Conservation (phyloP, 31 red algal species). For the Porphyra umbilicalis region DNA sequence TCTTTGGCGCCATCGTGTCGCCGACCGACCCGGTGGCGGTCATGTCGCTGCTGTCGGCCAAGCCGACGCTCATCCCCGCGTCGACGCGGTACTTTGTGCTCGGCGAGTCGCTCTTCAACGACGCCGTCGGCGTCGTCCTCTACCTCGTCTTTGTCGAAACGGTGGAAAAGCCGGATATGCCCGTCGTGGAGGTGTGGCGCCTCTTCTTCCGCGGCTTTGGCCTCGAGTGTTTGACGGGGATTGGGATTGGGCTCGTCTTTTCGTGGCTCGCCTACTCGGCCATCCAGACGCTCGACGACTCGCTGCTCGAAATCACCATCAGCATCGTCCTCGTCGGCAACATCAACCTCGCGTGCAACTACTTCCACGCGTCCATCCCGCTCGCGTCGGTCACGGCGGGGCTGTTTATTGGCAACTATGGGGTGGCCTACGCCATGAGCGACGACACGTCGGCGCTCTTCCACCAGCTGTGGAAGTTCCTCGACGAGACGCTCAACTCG, state of each 20-base stretch:
- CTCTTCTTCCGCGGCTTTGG: constrained; percentile 35
- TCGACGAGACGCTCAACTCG: constrained; percentile 94
- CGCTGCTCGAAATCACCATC: constrained; percentile 83
- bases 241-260: constrained; percentile 70
- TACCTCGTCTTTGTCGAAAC: constrained; percentile 53
- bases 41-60: constrained; percentile 75
- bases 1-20: constrained; percentile 95
- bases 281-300: constrained; percentile 66
- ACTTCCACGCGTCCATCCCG: constrained; percentile 82
- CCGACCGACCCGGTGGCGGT: constrained; percentile 96
- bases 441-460: constrained; percentile 44
- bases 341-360: constrained; percentile 83
- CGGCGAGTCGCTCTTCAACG: constrained; percentile 95
- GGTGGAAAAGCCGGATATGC: constrained; percentile 37
- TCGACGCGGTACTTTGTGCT: constrained; percentile 88
- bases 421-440: constrained; percentile 59
- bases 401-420: constrained; percentile 92
- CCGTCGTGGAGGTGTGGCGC: constrained; percentile 9
- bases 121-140: constrained; percentile 88
- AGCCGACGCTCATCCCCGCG: constrained; percentile 67
- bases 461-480: constrained; percentile 85
- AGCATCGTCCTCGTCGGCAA: constrained; percentile 90
- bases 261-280: constrained; percentile 82
- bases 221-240: constrained; percentile 61
- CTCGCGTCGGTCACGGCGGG: constrained; percentile 85